Percentiles rank a stretch among this genome's conserved stretches.
Conservation (phyloP, 257 asterid genomes). For the Rehmannia glutinosa region DNA sequence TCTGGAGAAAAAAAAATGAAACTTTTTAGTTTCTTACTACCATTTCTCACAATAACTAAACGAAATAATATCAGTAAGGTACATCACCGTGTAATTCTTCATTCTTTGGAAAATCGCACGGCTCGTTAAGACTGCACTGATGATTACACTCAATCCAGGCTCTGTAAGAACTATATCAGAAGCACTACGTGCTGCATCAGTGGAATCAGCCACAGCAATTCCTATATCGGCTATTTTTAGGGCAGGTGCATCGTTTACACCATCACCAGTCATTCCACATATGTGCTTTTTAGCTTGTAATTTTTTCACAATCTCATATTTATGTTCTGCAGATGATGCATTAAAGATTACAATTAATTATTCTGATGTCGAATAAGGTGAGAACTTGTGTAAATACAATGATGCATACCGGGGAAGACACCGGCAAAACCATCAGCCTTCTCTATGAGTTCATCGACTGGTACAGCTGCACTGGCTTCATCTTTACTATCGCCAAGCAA, state of each 20-base stretch:
- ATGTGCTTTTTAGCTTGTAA: slow-evolving; percentile 9
- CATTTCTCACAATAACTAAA: too few relatives aligned
- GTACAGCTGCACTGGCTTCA: slow-evolving; percentile 5
- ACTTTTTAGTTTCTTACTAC: too few relatives aligned
- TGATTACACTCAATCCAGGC: too few relatives aligned
- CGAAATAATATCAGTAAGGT: too few relatives aligned
- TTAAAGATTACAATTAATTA: background rate
- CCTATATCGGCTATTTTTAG: slow-evolving; percentile 32
- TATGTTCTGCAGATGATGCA: slow-evolving; percentile 22
- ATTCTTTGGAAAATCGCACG: too few relatives aligned
- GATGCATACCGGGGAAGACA: slow-evolving; percentile 36
- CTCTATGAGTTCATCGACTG: slow-evolving; percentile 30
- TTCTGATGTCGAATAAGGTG: background rate
- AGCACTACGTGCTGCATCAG: too few relatives aligned
- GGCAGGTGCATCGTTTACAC: slow-evolving; percentile 38
- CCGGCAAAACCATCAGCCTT: slow-evolving; percentile 49
- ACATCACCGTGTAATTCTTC: too few relatives aligned
- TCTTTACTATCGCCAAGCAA: too few relatives aligned
- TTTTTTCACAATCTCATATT: slow-evolving; percentile 26
- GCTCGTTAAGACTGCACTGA: too few relatives aligned
- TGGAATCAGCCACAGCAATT: slow-evolving; percentile 35
- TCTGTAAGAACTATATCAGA: too few relatives aligned
- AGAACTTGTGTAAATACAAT: background rate
- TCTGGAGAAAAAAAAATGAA: too few relatives aligned
- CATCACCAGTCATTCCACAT: slow-evolving; percentile 41